A percentile compares a stretch with the other conserved stretches of the same genome.
phyloP scores from a whole-genome alignment of 2,329 filamentous ascomycete species.

The Colletotrichum chlorophyti region DNA sequence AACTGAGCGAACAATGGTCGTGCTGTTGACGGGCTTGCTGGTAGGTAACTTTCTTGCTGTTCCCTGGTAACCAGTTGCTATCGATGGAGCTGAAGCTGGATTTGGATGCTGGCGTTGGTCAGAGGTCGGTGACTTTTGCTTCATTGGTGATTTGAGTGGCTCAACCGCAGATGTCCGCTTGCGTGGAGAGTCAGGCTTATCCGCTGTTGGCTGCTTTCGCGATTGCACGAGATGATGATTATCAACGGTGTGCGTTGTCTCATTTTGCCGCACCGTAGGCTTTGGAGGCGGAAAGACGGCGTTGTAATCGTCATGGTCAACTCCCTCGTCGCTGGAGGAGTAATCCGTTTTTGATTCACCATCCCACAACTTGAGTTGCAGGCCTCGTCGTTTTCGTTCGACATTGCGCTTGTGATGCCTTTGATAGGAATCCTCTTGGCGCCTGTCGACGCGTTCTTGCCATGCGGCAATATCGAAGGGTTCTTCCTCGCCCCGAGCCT shows the following conservation, averaged over 20 bases:
- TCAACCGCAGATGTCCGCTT: background rate
- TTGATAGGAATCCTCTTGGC: slow-evolving; percentile 12
- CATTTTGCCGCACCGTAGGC: background rate
- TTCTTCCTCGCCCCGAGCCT: slow-evolving; percentile 38
- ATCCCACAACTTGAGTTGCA: slow-evolving; percentile 15
- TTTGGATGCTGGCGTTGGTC: background rate
- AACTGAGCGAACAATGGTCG: background rate
- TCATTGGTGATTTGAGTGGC: background rate
- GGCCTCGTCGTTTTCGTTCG: slow-evolving; percentile 12
- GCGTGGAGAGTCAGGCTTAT: background rate
- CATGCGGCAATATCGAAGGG: slow-evolving; percentile 47
- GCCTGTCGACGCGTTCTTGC: slow-evolving; percentile 20
- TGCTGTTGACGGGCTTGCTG: background rate
- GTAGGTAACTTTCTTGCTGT: slow-evolving; percentile 38
- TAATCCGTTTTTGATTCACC: slow-evolving; percentile 26
- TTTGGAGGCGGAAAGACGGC: slow-evolving; percentile 24
- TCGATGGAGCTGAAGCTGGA: background rate
- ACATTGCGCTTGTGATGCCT: slow-evolving; percentile 19
- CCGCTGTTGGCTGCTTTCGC: background rate
- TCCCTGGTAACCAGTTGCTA: slow-evolving; percentile 39
- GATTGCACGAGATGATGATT: background rate
- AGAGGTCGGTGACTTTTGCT: background rate
- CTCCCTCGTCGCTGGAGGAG: slow-evolving; percentile 19
- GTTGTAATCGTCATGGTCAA: slow-evolving; percentile 18
- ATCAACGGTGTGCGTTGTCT: background rate